Conservation (phyloP, 1,284 basidiomycete genomes). For the Ustilago trichophora region DNA sequence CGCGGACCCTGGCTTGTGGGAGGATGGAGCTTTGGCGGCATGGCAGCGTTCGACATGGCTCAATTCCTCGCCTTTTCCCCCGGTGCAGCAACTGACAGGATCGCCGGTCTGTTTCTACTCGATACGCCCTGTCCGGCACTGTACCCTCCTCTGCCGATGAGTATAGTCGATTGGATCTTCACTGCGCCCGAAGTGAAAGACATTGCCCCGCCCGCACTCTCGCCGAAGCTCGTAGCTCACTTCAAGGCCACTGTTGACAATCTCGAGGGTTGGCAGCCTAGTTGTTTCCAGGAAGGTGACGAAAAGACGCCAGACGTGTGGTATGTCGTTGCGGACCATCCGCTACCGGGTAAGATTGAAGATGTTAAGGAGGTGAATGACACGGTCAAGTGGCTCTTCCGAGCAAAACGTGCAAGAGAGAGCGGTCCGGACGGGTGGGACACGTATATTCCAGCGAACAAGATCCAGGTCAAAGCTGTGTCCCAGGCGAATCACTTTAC, state of each 20-base stretch:
- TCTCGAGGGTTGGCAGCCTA: constrained; percentile 11
- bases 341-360: constrained; percentile 17
- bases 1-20: constrained; percentile 70
- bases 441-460: constrained; percentile 1
- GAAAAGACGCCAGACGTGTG: constrained; percentile 3
- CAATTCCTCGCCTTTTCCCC: constrained; percentile 69
- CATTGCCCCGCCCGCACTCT: constrained; percentile 36
- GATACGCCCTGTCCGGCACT: constrained; percentile 29
- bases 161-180: constrained; percentile 45
- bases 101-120: constrained; percentile 29
- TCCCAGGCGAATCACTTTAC: constrained; percentile 40
- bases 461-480: constrained; percentile 7
- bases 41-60: constrained; percentile 71
- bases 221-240: constrained; percentile 27
- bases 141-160: constrained; percentile 43
- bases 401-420: not conserved
- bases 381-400: constrained; percentile 42
- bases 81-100: not conserved
- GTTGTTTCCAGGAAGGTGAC: not conserved
- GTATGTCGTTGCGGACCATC: constrained; percentile 24
- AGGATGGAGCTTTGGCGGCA: constrained; percentile 71
- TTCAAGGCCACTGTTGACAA: constrained; percentile 42
- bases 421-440: constrained; percentile 41
- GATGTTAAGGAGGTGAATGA: constrained; percentile 28
- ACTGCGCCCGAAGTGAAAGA: constrained; percentile 28